Conservation (phyloP, 805 yeast species). For the Nakazawaea ernobii region DNA sequence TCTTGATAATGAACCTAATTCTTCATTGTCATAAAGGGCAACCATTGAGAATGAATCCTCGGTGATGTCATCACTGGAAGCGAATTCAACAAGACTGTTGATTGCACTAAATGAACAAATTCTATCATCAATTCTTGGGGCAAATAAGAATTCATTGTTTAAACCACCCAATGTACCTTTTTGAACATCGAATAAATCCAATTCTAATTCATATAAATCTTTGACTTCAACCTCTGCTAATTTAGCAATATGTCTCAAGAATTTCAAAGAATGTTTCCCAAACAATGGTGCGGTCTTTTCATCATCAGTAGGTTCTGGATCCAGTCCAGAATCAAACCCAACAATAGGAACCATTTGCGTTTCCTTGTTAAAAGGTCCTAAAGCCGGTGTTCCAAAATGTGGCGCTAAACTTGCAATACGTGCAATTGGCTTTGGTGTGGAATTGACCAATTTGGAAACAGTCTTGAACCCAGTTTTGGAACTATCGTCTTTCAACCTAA, state of each 20-base stretch:
- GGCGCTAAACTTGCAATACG: constrained; percentile 83
- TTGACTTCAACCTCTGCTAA: constrained; percentile 52
- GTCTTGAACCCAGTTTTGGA: constrained; percentile 18
- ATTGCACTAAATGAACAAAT: constrained; percentile 74
- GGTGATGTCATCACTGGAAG: constrained; percentile 19
- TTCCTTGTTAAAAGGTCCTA: constrained; percentile 71
- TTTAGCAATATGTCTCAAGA: constrained; percentile 65
- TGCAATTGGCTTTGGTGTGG: constrained; percentile 67
- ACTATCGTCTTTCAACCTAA: constrained; percentile 30
- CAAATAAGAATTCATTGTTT: constrained; percentile 67
- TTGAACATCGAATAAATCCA: constrained; percentile 78
- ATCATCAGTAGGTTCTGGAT: constrained; percentile 48
- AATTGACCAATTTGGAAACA: constrained; percentile 38
- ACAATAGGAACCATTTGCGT: constrained; percentile 74
- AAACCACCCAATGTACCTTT: constrained; percentile 76
- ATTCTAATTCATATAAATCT: constrained; percentile 64
- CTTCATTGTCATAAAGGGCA: constrained; percentile 74
- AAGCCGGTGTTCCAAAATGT: constrained; percentile 70
- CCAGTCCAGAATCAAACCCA: constrained; percentile 44
- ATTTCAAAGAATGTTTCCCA: constrained; percentile 61
- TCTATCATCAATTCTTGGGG: constrained; percentile 84
- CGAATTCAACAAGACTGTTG: constrained; percentile 45
- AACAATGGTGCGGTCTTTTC: constrained; percentile 59
- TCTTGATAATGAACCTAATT: constrained; percentile 74
- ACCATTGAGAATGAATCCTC: constrained; percentile 42